Base-by-base conservation (phyloP, 2,329 filamentous ascomycete genomes). In the Lecanoromycetidae sp. region DNA sequence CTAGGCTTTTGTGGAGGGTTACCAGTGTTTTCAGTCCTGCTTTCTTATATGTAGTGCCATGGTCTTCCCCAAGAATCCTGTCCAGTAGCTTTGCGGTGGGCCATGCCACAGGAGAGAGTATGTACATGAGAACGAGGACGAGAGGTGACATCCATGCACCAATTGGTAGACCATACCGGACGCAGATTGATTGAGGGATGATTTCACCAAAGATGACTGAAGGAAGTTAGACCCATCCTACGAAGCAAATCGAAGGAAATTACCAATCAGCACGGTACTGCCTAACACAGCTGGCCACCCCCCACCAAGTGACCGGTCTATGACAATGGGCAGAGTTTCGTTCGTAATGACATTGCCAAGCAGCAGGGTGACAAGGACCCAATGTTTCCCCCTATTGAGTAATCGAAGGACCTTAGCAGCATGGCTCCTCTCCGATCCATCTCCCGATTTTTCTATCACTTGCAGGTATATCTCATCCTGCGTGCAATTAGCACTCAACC, bases 331-430 rank as follows among this genome's bases (percentile, higher is more conserved):
- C 12, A 95, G 72, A 2, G 90, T 93, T 67, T 96, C 91, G 64
- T 98, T 96, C 55, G 93, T 94, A 58, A 98, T 93, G 60, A 98
- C 91, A 63, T 98, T 98, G 63, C 87, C 87, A 47, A 98, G 71
- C 6, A 98, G 75, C 22, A 98, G 70, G 2, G 91, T 96, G 45
- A 98, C 91, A 48, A 98, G 71, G 17, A 98, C 90, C 91, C 91
- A 98, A 66, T 98, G 91, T 64, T 98, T 98, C 58, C 91, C 91
- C 57, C 77, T 83, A 54, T 86, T 79, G 47, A 98, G 68, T 23
- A 98, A 71, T 35, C 79, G 74, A 56, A 91, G 74, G 9, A 98
- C 91, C 54, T 79, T 82, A 48, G 76, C 77, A 0, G 91, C 91
- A 61, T 95, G 87, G 60, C 80, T 86, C 59, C 81, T 82, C 66